A percentile compares a stretch with the other conserved stretches of the same genome.
phyloP scores from a whole-genome alignment of 2,329 filamentous ascomycete species.

The Cladosporium austrohemisphaericum region DNA sequence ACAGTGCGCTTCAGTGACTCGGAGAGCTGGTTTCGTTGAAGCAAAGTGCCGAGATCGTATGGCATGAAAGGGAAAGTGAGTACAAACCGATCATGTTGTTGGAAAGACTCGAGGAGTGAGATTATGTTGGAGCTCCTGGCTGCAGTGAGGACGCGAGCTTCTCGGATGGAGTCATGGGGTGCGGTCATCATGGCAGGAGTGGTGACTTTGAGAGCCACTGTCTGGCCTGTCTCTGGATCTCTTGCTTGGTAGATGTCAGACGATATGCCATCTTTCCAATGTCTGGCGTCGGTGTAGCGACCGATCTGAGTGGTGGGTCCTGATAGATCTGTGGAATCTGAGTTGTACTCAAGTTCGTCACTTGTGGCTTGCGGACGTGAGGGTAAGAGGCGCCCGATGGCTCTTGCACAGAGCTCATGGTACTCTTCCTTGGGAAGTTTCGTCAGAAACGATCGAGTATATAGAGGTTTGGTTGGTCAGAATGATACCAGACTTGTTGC shows the following conservation, averaged over 20 bases:
- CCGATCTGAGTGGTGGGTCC: constrained; percentile 47
- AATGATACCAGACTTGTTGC: constrained; percentile 58
- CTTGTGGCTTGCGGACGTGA: constrained; percentile 25
- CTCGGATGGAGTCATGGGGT: constrained; percentile 78
- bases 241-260: constrained; percentile 75
- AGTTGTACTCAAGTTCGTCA: constrained; percentile 27
- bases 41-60: constrained; percentile 65
- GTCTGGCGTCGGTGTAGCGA: constrained; percentile 53
- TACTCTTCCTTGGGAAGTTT: constrained; percentile 53
- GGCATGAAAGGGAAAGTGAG: constrained; percentile 83
- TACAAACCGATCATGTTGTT: constrained; percentile 66
- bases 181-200: constrained; percentile 66
- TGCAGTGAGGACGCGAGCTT: constrained; percentile 67
- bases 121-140: constrained; percentile 60
- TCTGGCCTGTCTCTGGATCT: constrained; percentile 30
- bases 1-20: constrained; percentile 40
- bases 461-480: not conserved
- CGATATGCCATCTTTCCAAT: constrained; percentile 66
- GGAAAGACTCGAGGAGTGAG: constrained; percentile 67
- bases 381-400: constrained; percentile 30
- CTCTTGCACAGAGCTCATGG: constrained; percentile 39
- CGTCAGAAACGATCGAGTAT: constrained; percentile 5
- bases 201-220: constrained; percentile 81
- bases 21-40: constrained; percentile 42
- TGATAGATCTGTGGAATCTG: constrained; percentile 32